These are phyloP conservation scores for Colletotrichum truncatum DNA, from an alignment of 2,329 filamentous ascomycete genomes.

Conservation along the genomic window DNA sequence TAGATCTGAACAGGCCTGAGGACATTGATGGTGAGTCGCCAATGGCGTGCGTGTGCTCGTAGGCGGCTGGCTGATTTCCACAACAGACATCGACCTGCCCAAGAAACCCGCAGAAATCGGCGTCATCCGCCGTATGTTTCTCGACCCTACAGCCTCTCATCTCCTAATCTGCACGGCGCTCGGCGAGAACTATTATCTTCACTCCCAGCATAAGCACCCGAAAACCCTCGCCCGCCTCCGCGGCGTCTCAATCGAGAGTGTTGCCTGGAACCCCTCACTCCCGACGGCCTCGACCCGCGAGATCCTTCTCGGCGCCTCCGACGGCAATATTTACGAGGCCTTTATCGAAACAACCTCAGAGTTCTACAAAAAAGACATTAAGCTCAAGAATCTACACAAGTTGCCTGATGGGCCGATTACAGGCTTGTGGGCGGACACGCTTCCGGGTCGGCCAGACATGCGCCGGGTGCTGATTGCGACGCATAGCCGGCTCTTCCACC, in stretches of 20 bases:
- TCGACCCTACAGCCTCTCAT: slow-evolving; percentile 96
- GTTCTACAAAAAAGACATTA: slow-evolving; percentile 95
- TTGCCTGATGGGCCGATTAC: slow-evolving; percentile 84
- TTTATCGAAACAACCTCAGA: slow-evolving; percentile 95
- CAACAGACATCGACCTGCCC: slow-evolving; percentile 94
- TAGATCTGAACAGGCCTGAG: slow-evolving; percentile 91
- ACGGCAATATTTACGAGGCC: slow-evolving; percentile 93
- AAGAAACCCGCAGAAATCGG: slow-evolving; percentile 92
- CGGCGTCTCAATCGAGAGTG: slow-evolving; percentile 85
- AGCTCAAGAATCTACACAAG: slow-evolving; percentile 84
- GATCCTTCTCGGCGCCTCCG: slow-evolving; percentile 90
- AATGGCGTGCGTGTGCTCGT: not conserved
- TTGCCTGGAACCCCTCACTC: slow-evolving; percentile 94
- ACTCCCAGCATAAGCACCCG: slow-evolving; percentile 91
- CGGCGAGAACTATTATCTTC: slow-evolving; percentile 97
- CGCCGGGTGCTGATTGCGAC: slow-evolving; percentile 85
- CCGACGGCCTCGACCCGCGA: slow-evolving; percentile 95
- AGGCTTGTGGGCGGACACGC: slow-evolving; percentile 83
- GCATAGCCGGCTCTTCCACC: slow-evolving; percentile 79
- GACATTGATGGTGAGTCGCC: slow-evolving; percentile 83
- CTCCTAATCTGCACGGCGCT: slow-evolving; percentile 89
- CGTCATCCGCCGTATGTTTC: slow-evolving; percentile 94
- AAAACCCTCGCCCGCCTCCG: slow-evolving; percentile 84
- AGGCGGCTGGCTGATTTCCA: slow-evolving; percentile 24
- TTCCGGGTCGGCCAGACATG: slow-evolving; percentile 74